Percentiles rank a stretch among this genome's conserved stretches.
phyloP scores from a whole-genome alignment of 306 rosid species.

The Sechiopsis laciniata region DNA sequence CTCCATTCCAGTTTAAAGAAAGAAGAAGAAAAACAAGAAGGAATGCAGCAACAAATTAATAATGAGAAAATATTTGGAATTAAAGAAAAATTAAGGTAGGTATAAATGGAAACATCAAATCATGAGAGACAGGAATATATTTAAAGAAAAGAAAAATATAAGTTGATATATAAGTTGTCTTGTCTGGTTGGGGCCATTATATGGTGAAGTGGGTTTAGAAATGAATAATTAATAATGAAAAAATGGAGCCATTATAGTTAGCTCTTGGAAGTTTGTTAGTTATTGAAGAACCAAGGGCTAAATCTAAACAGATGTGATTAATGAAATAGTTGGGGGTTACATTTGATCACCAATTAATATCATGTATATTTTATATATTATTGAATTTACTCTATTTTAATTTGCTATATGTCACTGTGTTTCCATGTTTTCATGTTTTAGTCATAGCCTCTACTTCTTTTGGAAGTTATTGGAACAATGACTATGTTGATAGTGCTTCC shows the following conservation, averaged over 20 bases:
- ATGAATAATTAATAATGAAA: conserved; percentile 10
- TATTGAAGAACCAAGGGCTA: neutral
- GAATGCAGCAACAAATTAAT: neutral
- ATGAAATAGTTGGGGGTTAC: neutral
- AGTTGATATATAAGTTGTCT: conserved; percentile 19
- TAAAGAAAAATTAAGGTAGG: conserved; percentile 7
- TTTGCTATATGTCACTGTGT: neutral
- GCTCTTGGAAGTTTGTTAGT: conserved; percentile 18
- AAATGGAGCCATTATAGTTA: neutral
- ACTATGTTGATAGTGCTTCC: no score
- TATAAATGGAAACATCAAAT: conserved; percentile 20
- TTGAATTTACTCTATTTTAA: no score
- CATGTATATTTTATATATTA: no score
- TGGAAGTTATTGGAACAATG: no score
- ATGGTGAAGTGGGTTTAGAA: neutral
- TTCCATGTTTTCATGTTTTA: neutral
- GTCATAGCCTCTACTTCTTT: neutral
- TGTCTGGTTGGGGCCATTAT: conserved; percentile 20
- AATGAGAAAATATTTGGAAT: neutral
- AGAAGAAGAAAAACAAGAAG: neutral
- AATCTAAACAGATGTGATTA: neutral
- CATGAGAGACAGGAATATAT: conserved; percentile 11
- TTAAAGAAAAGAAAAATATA: neutral
- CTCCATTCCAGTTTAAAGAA: neutral
- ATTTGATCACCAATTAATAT: no score